A percentile compares a stretch with the other conserved stretches of the same genome.
phyloP scores from a whole-genome alignment of 768 basidiomycete species.

The Amanita polypyramis region DNA sequence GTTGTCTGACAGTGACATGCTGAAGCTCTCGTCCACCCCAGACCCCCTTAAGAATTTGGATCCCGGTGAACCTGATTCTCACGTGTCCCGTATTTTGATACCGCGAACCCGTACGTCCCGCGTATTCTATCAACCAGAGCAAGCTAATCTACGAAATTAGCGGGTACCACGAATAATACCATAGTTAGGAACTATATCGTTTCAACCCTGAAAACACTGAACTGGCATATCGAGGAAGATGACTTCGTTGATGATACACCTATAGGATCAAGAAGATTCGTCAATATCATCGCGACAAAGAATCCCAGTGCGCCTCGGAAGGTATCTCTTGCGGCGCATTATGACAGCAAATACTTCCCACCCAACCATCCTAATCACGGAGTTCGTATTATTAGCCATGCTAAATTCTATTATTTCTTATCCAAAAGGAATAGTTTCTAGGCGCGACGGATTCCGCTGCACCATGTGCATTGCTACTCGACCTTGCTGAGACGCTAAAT shows the following conservation, averaged over 20 bases:
- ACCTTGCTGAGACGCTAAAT: conserved; percentile 78
- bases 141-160: conserved; percentile 22
- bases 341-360: conserved; percentile 84
- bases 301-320: conserved; percentile 76
- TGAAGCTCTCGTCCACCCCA: conserved; percentile 36
- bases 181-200: conserved; percentile 75
- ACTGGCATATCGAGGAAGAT: conserved; percentile 88
- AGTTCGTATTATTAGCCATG: conserved; percentile 29
- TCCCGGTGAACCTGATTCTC: conserved; percentile 51
- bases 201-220: conserved; percentile 54
- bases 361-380: conserved; percentile 55
- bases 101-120: conserved; percentile 61
- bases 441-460: conserved; percentile 97
- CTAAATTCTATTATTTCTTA: conserved; percentile 6
- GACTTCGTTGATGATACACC: conserved; percentile 74
- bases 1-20: conserved; percentile 42
- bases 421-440: conserved; percentile 54
- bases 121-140: background rate
- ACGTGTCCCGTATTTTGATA: conserved; percentile 77
- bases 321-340: conserved; percentile 86
- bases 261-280: conserved; percentile 67
- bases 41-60: conserved; percentile 67
- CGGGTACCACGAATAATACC: conserved; percentile 70
- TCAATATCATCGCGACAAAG: conserved; percentile 92
- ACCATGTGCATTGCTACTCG: conserved; percentile 89